Evolutionary conservation across 1,284 basidiomycete species (phyloP).

Genomic region (Ustilago bromivora): DNA sequence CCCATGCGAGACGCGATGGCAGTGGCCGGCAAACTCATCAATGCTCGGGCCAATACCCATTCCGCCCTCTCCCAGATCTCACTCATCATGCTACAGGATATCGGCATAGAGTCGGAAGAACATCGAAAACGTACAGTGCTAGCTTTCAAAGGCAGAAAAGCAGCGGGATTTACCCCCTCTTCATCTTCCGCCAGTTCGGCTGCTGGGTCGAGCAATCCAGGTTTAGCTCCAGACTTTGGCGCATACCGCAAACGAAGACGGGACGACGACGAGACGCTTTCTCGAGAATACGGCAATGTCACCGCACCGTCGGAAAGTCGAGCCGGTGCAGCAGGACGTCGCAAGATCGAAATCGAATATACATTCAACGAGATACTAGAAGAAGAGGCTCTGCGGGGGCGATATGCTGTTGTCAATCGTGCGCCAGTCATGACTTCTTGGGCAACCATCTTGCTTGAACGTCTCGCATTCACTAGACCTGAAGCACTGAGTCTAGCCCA

Average conservation of each 20-base stretch:
- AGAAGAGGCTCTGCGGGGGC: constrained; percentile 65
- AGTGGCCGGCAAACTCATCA: constrained; percentile 58
- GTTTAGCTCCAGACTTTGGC: constrained; percentile 37
- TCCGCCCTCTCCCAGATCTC: constrained; percentile 44
- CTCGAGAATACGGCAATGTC: constrained; percentile 58
- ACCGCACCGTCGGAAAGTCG: constrained; percentile 21
- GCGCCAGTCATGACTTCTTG: constrained; percentile 95
- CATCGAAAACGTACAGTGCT: constrained; percentile 50
- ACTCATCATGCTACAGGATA: constrained; percentile 50
- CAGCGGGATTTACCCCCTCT: constrained; percentile 35
- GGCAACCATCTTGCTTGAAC: constrained; percentile 85
- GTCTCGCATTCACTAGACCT: constrained; percentile 83
- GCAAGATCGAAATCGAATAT: constrained; percentile 34
- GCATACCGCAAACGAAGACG: constrained; percentile 29
- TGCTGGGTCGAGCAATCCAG: constrained; percentile 4
- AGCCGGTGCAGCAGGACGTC: constrained; percentile 10
- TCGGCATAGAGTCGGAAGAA: constrained; percentile 53
- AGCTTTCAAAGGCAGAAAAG: constrained; percentile 55
- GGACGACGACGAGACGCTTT: constrained; percentile 52
- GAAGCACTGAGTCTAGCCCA: constrained; percentile 92
- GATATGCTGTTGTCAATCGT: constrained; percentile 82
- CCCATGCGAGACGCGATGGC: constrained; percentile 57
- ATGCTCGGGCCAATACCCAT: constrained; percentile 48
- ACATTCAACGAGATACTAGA: constrained; percentile 60
- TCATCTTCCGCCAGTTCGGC: constrained; percentile 3